Evolutionary conservation across 345 rosid genomes (phyloP).

Genomic region (Leavenworthia alabamica): DNA sequence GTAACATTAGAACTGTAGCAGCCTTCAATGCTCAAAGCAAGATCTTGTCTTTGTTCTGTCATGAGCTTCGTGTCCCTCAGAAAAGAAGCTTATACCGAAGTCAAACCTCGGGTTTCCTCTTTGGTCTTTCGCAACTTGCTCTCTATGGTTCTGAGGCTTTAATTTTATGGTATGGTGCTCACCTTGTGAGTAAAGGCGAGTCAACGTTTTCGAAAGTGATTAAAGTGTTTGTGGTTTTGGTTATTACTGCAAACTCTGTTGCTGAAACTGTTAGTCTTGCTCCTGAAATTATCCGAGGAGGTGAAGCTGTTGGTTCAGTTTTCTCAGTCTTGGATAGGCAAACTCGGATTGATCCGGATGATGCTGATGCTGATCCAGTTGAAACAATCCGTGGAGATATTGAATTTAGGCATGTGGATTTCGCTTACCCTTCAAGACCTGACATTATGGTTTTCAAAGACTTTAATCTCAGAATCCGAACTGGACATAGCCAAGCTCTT

Average conservation of each 20-base stretch:
- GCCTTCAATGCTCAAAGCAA: constrained; percentile 95
- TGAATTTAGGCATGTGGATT: constrained; percentile 92
- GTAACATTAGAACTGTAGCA: constrained; percentile 96
- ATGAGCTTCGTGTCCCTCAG: constrained; percentile 80
- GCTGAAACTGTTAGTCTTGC: constrained; percentile 99
- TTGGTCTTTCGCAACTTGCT: constrained; percentile 95
- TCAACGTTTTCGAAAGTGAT: constrained; percentile 98
- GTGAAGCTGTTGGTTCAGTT: constrained; percentile 95
- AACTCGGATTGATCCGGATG: constrained; percentile 84
- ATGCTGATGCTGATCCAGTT: constrained; percentile 80
- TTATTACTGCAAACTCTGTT: constrained; percentile 92
- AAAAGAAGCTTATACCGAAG: constrained; percentile 64
- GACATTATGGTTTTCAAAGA: constrained; percentile 77
- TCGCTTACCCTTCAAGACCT: constrained; percentile 88
- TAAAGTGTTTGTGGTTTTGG: constrained; percentile 93
- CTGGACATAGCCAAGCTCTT: constrained; percentile 96
- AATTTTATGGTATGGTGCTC: constrained; percentile 94
- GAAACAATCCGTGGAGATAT: constrained; percentile 87
- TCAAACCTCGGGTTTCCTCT: constrained; percentile 82
- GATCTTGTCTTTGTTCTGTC: constrained; percentile 72
- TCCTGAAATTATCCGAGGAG: constrained; percentile 96
- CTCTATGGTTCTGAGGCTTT: constrained; percentile 94
- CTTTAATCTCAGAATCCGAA: constrained; percentile 77
- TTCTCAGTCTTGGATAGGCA: constrained; percentile 77
- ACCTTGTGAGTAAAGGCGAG: constrained; percentile 71